Evolutionary conservation across 176 grass and related monocot genomes (phyloP).

Genomic region (Puya raimondii): DNA sequence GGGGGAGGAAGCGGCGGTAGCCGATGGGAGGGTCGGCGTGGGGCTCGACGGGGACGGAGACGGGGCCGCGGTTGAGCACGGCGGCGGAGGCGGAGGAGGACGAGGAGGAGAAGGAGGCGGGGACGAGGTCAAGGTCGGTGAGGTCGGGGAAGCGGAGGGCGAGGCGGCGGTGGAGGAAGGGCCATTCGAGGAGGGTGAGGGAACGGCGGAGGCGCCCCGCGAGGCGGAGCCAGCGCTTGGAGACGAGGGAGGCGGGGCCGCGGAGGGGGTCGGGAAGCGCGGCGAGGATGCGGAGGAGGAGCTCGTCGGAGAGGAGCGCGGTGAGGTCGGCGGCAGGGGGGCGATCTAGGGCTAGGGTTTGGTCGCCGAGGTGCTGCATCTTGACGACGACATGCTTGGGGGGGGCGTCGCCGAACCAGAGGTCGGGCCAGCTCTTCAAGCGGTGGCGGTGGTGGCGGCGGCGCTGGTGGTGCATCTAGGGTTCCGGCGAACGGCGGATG

Average conservation of each 20-base stretch:
- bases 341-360: conserved; percentile 34
- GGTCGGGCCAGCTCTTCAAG: conserved; percentile 35
- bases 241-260: conserved; percentile 57
- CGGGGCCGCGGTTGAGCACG: conserved; percentile 44
- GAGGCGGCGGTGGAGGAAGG: conserved; percentile 59
- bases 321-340: background rate
- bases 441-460: conserved; percentile 13
- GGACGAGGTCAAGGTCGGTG: conserved; percentile 71
- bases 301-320: conserved; percentile 30
- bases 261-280: conserved; percentile 42
- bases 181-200: conserved; percentile 65
- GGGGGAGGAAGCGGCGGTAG: conserved; percentile 41
- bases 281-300: conserved; percentile 51
- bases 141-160: conserved; percentile 59
- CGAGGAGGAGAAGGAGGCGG: conserved; percentile 49
- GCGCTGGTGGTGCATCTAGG: conserved; percentile 29
- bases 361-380: conserved; percentile 25
- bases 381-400: conserved; percentile 22
- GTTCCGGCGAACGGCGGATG: background rate
- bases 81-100: conserved; percentile 13
- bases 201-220: conserved; percentile 60
- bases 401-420: conserved; percentile 17
- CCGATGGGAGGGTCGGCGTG: conserved; percentile 40
- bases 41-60: conserved; percentile 52
- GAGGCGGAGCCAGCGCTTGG: conserved; percentile 71